Evolutionary conservation across 2,329 filamentous ascomycete genomes (phyloP), one percentile per base, ranked within the genome.

Genomic region (Aspergillus hiratsukae): DNA sequence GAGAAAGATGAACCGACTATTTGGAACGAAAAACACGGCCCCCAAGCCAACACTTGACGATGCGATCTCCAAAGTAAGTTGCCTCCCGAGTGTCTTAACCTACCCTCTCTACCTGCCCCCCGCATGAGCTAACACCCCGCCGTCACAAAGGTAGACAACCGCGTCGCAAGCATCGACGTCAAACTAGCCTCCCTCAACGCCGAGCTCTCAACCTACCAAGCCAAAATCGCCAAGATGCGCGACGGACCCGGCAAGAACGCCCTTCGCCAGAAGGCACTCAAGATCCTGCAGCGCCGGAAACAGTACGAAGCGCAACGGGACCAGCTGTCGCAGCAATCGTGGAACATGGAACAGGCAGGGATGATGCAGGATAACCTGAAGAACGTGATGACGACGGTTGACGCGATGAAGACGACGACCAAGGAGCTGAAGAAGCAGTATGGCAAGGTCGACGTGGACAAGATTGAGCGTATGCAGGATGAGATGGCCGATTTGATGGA

Each of bases 281-380:
- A 96, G 69, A 87, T 97, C 10, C 87, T 97, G 2, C 91, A 96
- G 77, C 89, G 91, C 57, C 88, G 93, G 65, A 96, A 96, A 73
- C 88, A 92, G 76, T 96, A 96, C 84, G 94, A 99, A 77, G 82
- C 85, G 3, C 91, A 97, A 76, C 90, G 93, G 63, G 91, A 97
- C 69, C 92, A 97, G 77, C 86, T 97, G 53, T 89, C 96, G 76
- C 84, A 88, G 63, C 94, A 99, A 77, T 90, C 90, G 23, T 97
- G 92, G 92, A 97, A 97, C 78, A 97, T 99, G 92, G 92, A 97
- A 78, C 92, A 97, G 77, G 92, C 93, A 3, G 89, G 89, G 72
- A 95, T 92, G 83, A 97, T 97, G 93, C 91, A 96, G 78, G 93
- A 97, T 77, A 97, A 97, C 71, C 83, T 99, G 53, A 94, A 95